Evolutionary conservation across 2,329 filamentous ascomycete genomes (phyloP), one percentile per base, ranked within the genome.

Genomic region (Helicocarpus griseus): DNA sequence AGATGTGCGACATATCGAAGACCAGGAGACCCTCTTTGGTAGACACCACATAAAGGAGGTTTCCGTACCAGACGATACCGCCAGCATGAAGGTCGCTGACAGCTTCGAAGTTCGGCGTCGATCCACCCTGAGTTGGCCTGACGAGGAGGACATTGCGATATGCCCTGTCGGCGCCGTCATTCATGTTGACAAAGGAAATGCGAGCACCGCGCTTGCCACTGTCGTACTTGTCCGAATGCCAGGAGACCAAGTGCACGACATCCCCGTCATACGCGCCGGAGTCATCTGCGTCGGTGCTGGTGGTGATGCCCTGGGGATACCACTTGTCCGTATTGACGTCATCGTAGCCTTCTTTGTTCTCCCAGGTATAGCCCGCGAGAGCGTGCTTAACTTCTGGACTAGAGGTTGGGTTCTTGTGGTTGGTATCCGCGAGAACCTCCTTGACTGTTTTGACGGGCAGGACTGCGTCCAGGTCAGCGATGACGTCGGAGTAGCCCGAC

Each of bases 121-220:
- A 13, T 11, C 48, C 39, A 11, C 58, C 56, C 2, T 58, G 61
- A 38, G 58, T 61, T 0, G 67, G 67, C 29, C 68, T 62, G 6
- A 70, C 67, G 1, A 70, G 61, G 24, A 68, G 56, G 8, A 61
- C 63, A 54, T 69, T 63, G 13, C 65, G 62, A 48, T 67, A 69
- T 3, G 38, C 48, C 19, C 24, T 28, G 6, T 35, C 26, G 17
- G 28, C 48, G 13, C 38, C 38, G 14, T 43, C 14, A 35, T 50
- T 50, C 39, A 31, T 50, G n/a, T 50, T 50, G 26, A 50, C 28
- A 17, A 50, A 50, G 24, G 48, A 50, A 39, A 50, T 44, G 19
- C 48, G 48, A 13, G 36, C 11, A 13, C 48, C 48, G 26, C 48
- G 48, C 28, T 33, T 50, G 5, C 38, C 48, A 19, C n/a, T 24